Evolutionary conservation across 306 rosid genomes (phyloP), one percentile per base, ranked within the genome.

Genomic region (Dryas octopetala): DNA sequence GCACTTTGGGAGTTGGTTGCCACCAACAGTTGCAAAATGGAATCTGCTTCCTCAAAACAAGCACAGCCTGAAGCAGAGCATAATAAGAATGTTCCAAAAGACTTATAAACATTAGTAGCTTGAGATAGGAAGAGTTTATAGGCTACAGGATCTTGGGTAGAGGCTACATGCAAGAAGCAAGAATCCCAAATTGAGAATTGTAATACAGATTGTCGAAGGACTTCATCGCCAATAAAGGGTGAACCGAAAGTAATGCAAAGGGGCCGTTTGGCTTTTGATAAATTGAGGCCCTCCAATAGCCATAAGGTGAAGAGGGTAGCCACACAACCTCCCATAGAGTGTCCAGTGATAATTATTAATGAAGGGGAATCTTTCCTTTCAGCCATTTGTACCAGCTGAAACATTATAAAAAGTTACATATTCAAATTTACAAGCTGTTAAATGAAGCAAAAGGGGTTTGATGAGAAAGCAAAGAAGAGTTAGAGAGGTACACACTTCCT

Each of bases 201-300:
- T 16, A 81, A 80, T 52, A 91, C 74, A 59, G 84, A 82, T 66
- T 76, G 12, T 74, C 77, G 87, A 10, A 91, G 66, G 0, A 9
- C 3, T 9, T 28, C 57, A 55, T 93, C 87, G 15, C 93, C 96
- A 17, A 86, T 13, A 9, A 91, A 87, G 8, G 96, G 93, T 1
- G 93, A 86, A 47, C 92, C 97, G 47, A 85, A 93, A 55, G 98
- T 93, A 79, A 93, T 81, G 78, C 97, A 93, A 11, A 88, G 74
- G n/a, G 89, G 92, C 54, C 66, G 79, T 40, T 91, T 91, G 63
- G 68, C 53, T 11, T 67, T 88, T 7, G 78, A 9, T 3, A 64
- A 66, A 40, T 70, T 61, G 4, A 77, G 50, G 62, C 15, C 48
- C 23, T 86, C 82, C 14, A 93, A 83, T 4, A 88, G 86, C 78